Conservation (phyloP, 1,284 basidiomycete genomes). For the Marasmius oreades region DNA sequence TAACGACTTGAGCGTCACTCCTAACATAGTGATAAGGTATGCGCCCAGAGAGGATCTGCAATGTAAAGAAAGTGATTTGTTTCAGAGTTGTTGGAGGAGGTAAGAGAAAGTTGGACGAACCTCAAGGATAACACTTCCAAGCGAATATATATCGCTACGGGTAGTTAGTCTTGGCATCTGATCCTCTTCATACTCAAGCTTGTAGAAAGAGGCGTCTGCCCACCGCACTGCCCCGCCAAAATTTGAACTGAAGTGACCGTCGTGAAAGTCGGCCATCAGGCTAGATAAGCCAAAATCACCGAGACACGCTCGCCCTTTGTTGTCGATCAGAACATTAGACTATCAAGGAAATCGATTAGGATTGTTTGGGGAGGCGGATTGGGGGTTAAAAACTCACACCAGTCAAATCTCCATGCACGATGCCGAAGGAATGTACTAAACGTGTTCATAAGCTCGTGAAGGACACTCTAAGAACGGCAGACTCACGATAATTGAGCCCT, state of each 20-base stretch:
- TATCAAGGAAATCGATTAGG: slow-evolving; percentile 10
- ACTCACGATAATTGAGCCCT: slow-evolving; percentile 33
- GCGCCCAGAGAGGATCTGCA: slow-evolving; percentile 34
- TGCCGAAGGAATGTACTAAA: slow-evolving; percentile 33
- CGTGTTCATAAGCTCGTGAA: background rate
- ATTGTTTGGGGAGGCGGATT: background rate
- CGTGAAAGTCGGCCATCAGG: slow-evolving; percentile 31
- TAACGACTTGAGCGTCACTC: slow-evolving; percentile 37
- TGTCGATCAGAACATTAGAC: slow-evolving; percentile 39
- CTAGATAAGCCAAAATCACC: slow-evolving; percentile 42
- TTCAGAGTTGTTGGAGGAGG: background rate
- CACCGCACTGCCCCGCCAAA: slow-evolving; percentile 37
- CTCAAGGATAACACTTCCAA: slow-evolving; percentile 39
- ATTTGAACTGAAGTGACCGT: slow-evolving; percentile 23
- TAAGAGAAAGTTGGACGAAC: slow-evolving; percentile 19
- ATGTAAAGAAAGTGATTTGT: background rate
- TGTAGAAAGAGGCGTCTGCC: slow-evolving; percentile 33
- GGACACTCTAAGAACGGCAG: background rate
- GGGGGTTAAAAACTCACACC: slow-evolving; percentile 25
- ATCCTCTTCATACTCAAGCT: slow-evolving; percentile 16
- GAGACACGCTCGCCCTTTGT: slow-evolving; percentile 30
- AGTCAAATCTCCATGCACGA: slow-evolving; percentile 40
- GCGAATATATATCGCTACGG: slow-evolving; percentile 37
- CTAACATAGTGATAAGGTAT: slow-evolving; percentile 37
- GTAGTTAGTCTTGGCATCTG: slow-evolving; percentile 22